Base-by-base conservation (phyloP, 306 rosid species). In the Vicia faba region DNA sequence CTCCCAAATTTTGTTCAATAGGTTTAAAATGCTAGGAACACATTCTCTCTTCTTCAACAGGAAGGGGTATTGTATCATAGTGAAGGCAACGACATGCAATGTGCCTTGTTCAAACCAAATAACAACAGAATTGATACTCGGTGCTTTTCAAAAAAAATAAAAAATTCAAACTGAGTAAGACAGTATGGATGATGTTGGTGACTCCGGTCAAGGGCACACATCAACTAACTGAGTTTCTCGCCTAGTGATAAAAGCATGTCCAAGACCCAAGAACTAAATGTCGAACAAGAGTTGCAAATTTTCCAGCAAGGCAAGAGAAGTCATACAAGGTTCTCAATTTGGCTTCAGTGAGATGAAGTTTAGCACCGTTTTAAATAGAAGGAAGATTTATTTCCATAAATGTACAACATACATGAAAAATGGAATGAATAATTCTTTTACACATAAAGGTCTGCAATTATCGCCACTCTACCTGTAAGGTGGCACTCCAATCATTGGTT, bases 401-500 rank as follows among this genome's bases (percentile, higher is more conserved):
- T 49, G 51, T 5, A 31, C 2, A 56, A 45, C 5, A 15, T 9
- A 26, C 26, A 29, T 11, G 39, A 54, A 73, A 29, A 13, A 62
- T 63, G 4, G 50, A 62, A 68, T 55, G 36, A 26, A 4, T 23
- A 66, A 8, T 14, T 18, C 26, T 39, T 20, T 19, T 14, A 44
- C 77, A 65, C 16, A 20, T 43, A 41, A n/a, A 59, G 49, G 11
- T 59, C 69, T 15, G 14, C 33, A 41, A 45, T 70, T 35, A 64
- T 28, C 61, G 45, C 35, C 43, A 6, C 28, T 60, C 83, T 78
- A 92, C 38, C 43, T 72, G 80, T 93, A 89, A 40, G 97, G 97
- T 44, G 88, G 72, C 28, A 78, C 83, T 57, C 98, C 97, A 59
- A 89, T 80, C 69, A 89, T 53, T 23, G 88, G 81, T 68, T 87